Evolutionary conservation across 176 grass and related monocot species (phyloP), one percentile per base, ranked within the genome.

Genomic region (Chrysopogon serrulatus): DNA sequence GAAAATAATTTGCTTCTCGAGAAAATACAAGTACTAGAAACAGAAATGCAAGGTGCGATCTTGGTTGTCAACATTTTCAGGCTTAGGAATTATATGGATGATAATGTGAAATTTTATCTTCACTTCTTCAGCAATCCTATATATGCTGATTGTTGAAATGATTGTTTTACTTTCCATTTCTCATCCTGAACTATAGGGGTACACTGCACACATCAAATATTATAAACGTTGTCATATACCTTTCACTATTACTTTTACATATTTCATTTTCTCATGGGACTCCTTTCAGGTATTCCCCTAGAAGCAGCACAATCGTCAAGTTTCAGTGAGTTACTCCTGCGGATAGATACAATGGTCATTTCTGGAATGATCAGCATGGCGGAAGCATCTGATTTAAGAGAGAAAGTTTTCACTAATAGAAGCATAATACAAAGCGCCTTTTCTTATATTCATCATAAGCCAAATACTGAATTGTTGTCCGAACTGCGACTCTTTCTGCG

Each of bases 271-370:
- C 40, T 39, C 65, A 37, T 45, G 54, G 8, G 4, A 41, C 6
- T 31, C 44, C 19, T 89, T 74, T 76, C 83, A 90, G 85, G 84
- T 82, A 36, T 45, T 79, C 34, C 37, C 47, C 30, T n/a, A 45
- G 54, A 62, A 74, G 33, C 19, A 44, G 1, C 73, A 76, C 35
- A 70, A 51, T 36, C 75, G 39, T 54, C 62, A 67, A 92, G 45
- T 79, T 85, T 90, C 47, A 79, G 43, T 40, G 88, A 87, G 65
- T 79, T 88, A 49, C 82, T 90, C 71, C 67, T 90, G 48, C 73
- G 72, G 42, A 88, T 90, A 75, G 91, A 93, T 79, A 69, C 85
- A 76, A 78, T 90, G 85, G 73, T 77, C 53, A 42, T 93, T 76
- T 79, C 88, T 12, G 85, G 85, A 68, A 85, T 65, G 78, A 72